Evolutionary conservation across 2,329 filamentous ascomycete species (phyloP).

Genomic region (Bisporella sp.): DNA sequence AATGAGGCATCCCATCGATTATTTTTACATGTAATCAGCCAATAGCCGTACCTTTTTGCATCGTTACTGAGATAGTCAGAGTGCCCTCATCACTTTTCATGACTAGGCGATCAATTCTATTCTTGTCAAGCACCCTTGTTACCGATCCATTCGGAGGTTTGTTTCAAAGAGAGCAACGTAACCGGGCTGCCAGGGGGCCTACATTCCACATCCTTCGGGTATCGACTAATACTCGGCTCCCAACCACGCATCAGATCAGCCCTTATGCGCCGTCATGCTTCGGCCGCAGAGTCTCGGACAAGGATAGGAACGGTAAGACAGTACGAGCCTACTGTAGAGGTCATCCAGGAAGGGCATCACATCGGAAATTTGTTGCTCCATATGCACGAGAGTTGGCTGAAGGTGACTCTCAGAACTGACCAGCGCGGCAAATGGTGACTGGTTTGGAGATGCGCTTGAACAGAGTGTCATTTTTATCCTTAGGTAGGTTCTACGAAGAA

Average conservation of each 20-base stretch:
- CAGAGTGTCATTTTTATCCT: too few relatives aligned
- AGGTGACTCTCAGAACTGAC: too few relatives aligned
- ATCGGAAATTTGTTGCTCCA: not conserved
- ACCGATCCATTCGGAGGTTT: conserved; percentile 20
- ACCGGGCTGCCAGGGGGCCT: conserved; percentile 9
- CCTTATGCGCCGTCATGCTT: conserved; percentile 9
- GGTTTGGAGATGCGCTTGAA: too few relatives aligned
- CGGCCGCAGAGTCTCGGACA: conserved; percentile 7
- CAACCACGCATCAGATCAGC: conserved; percentile 10
- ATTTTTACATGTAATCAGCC: too few relatives aligned
- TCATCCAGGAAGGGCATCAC: not conserved
- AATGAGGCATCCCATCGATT: too few relatives aligned
- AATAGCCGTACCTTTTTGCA: too few relatives aligned
- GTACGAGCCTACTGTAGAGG: not conserved
- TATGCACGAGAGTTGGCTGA: not conserved
- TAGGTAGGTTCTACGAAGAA: too few relatives aligned
- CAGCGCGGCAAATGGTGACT: too few relatives aligned
- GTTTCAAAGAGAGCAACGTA: conserved; percentile 24
- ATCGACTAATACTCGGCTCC: conserved; percentile 7
- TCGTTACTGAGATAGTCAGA: too few relatives aligned
- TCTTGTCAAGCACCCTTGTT: conserved; percentile 14
- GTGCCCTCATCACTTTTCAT: too few relatives aligned
- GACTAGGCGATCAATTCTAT: conserved; percentile 1
- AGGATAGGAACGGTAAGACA: conserved; percentile 13
- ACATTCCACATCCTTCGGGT: conserved; percentile 12